Evolutionary conservation across 2,329 filamentous ascomycete genomes (phyloP), one percentile per base, ranked within the genome.

Genomic region (Aspergillaceae sp.): DNA sequence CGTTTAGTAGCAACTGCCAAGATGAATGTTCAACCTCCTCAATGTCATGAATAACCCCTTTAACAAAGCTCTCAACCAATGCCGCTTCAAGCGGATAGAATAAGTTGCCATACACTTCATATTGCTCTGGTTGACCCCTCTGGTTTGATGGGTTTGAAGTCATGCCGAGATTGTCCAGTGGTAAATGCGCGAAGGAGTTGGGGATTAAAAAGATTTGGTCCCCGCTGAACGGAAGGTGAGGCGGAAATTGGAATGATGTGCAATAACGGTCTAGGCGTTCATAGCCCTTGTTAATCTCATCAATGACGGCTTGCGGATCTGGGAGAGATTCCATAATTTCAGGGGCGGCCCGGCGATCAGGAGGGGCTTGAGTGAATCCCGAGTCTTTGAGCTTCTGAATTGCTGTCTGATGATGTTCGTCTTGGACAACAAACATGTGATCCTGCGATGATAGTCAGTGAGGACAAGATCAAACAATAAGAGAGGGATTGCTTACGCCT

Each of bases 21-120:
- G 45, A 19, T 38, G 57, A 55, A 47, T 44, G 52, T 29, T 42
- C 44, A 7, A 33, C 4, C 1, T 51, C 44, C 32, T 40, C 47
- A 38, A 53, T 52, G 49, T 59, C 58, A 46, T 59, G 55, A 29
- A 61, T 50, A 4, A 51, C 54, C 44, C 51, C 51, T 30, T 41
- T 41, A 41, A 41, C 19, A 41, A 41, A 41, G 38, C 38, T 41
- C 38, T 48, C 47, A 27, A 48, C 43, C 37, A 48, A 46, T 40
- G 40, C 45, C 37, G 28, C 28, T 38, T 42, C 43, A 27, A 46
- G 47, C 42, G 47, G 47, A 41, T 48, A 48, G 40, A 46, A 48
- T 41, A 48, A 42, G 34, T 46, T 48, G 47, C 47, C 34, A 44
- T 48, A 48, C 30, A 11, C 36, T 34, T 48, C 40, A 43, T 46